Evolutionary conservation across 176 grass and related monocot species (phyloP).

Genomic region (Chloris gayana): DNA sequence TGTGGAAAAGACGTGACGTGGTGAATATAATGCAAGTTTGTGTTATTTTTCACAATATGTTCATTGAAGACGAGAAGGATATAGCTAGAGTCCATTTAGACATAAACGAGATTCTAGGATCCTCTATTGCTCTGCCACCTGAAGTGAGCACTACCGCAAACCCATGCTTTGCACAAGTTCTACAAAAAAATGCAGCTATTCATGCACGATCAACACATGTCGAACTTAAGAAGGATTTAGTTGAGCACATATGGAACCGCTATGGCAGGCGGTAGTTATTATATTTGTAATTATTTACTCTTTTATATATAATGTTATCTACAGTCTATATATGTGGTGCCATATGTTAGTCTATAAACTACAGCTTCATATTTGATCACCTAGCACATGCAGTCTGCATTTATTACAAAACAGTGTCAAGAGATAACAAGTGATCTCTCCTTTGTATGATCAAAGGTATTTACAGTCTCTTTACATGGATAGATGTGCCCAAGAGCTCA

Average conservation of each 20-base stretch:
- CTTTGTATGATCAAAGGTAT: too few relatives aligned
- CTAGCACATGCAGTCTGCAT: too few relatives aligned
- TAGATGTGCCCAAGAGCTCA: too few relatives aligned
- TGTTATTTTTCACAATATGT: conserved; percentile 14
- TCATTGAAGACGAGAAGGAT: conserved; percentile 2
- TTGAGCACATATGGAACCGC: neutral
- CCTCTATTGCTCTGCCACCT: neutral
- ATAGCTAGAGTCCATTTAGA: neutral
- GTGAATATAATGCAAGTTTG: neutral
- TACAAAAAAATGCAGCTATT: neutral
- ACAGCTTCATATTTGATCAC: too few relatives aligned
- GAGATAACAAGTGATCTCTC: too few relatives aligned
- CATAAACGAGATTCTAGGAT: neutral
- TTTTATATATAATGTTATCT: too few relatives aligned
- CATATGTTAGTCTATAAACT: too few relatives aligned
- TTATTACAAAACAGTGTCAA: too few relatives aligned
- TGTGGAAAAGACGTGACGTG: neutral
- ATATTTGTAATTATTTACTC: too few relatives aligned
- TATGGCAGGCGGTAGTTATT: too few relatives aligned
- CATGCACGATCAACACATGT: neutral
- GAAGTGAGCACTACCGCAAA: neutral
- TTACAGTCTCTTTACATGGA: too few relatives aligned
- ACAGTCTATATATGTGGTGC: too few relatives aligned
- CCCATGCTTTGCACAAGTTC: neutral
- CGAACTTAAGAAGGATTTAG: neutral